Percentiles rank a stretch among this genome's conserved stretches.
phyloP scores from a whole-genome alignment of 495 filamentous ascomycete genomes.

The Aspergillus sclerotiicarbonarius region DNA sequence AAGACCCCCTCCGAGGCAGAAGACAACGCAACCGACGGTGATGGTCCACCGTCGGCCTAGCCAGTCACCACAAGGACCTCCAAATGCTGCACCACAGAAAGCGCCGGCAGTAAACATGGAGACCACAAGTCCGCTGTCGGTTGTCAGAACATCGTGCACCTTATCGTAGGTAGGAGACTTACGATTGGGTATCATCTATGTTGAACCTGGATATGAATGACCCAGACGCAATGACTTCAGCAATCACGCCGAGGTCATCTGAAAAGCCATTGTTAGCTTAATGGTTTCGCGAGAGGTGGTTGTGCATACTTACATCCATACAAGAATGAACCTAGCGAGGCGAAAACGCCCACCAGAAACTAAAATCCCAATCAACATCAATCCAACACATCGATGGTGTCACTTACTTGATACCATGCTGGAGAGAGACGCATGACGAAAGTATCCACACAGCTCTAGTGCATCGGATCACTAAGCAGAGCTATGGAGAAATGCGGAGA shows the following conservation, averaged over 20 bases:
- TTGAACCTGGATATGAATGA: conserved; percentile 53
- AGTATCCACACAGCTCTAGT: conserved; percentile 1
- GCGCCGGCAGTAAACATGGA: conserved; percentile 61
- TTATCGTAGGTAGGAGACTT: conserved; percentile 17
- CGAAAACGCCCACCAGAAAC: conserved; percentile 63
- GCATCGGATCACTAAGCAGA: background rate
- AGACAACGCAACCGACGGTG: conserved; percentile 41
- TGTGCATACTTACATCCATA: conserved; percentile 47
- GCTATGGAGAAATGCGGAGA: conserved; percentile 19
- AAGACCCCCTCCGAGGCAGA: conserved; percentile 43
- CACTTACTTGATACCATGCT: conserved; percentile 54
- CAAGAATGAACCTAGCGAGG: conserved; percentile 59
- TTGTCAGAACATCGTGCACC: background rate
- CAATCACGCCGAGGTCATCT: conserved; percentile 58
- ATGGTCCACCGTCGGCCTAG: conserved; percentile 45
- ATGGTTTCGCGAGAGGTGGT: conserved; percentile 13
- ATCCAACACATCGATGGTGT: background rate
- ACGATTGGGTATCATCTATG: conserved; percentile 55
- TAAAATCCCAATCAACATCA: conserved; percentile 27
- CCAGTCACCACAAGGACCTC: conserved; percentile 38
- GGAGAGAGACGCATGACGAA: conserved; percentile 52
- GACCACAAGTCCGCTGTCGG: conserved; percentile 59
- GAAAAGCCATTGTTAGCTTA: conserved; percentile 12
- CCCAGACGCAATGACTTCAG: conserved; percentile 53
- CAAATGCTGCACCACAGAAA: conserved; percentile 40